Base-by-base conservation (phyloP, 2,329 filamentous ascomycete genomes). In the Colletotrichum destructivum region DNA sequence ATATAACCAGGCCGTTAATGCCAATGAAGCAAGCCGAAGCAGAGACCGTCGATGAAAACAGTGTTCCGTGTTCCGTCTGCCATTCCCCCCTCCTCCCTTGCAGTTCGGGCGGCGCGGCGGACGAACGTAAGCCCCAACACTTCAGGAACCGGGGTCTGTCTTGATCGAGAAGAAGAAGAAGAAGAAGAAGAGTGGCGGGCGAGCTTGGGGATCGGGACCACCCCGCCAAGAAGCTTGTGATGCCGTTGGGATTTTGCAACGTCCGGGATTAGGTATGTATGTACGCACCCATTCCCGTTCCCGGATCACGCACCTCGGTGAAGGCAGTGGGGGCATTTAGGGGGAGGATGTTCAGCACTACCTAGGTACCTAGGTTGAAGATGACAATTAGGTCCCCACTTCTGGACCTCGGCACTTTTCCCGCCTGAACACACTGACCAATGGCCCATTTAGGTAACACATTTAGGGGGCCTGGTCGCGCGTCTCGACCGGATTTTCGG, bases 401-500 rank as follows among this genome's bases (percentile, higher is more conserved):
- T 57, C 40, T 69, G 64, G 64, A 71, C 69, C 69, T 71, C 69
- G 69, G 69, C 64, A 71, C 57, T 69, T 63, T 68, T 42, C 46
- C 59, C 40, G 35, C 31, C 51, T 18, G 46, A 11, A 35, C 59
- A 51, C 13, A 51, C 8, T 40, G 46, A 9, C 46, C 60, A 40
- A 49, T 61, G 31, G 31, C 31, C 31, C 31, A 35, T 35, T 2
- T 35, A 38, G 52, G 66, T 67, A 63, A 52, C 52, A 54, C 64
- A 62, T 69, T 63, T 63, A 68, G 65, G 57, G 56, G 69, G 44
- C 42, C 56, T 51, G 40, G 35, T 51, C 60, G 60, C 60, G 60
- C 21, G 31, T 11, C 46, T 52, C 60, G 21, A 62, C 47, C 47
- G 16, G 35, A 12, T 40, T 62, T 35, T 16, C 40, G 60, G 60